Evolutionary conservation across 2,329 filamentous ascomycete genomes (phyloP).

Genomic region (Tolypocladium amazonense): DNA sequence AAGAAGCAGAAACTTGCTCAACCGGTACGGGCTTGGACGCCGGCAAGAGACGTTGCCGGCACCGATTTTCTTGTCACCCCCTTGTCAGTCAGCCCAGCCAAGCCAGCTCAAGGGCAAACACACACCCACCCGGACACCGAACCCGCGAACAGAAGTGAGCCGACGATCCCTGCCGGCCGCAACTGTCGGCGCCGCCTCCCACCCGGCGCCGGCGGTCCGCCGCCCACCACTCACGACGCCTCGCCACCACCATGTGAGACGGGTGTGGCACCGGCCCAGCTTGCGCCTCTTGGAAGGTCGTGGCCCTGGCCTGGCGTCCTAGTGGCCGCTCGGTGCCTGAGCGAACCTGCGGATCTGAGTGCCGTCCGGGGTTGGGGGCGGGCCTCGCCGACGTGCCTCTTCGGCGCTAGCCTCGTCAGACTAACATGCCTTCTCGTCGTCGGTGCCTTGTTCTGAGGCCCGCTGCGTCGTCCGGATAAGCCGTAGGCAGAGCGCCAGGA

Average conservation of each 20-base stretch:
- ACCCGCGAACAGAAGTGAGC: neutral
- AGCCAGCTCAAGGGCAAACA: neutral
- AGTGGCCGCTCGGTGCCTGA: neutral
- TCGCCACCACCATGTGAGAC: constrained; percentile 1
- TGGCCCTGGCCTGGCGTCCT: neutral
- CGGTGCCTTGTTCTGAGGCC: neutral
- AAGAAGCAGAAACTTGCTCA: no score
- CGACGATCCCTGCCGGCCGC: neutral
- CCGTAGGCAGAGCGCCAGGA: neutral
- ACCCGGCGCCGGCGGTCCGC: neutral
- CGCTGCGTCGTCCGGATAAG: neutral
- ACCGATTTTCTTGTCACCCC: no score
- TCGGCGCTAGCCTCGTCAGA: neutral
- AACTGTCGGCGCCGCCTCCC: neutral
- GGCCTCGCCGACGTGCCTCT: neutral
- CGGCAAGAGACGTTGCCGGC: no score
- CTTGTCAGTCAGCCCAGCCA: no score
- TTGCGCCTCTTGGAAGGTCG: constrained; percentile 4
- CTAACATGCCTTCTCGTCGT: neutral
- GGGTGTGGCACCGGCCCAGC: neutral
- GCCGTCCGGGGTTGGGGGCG: neutral
- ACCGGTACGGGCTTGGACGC: no score
- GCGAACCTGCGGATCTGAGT: neutral
- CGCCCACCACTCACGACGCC: neutral
- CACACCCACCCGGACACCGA: neutral